Conservation (phyloP, 257 asterid species). For the Parsonsia alboflavescens region DNA sequence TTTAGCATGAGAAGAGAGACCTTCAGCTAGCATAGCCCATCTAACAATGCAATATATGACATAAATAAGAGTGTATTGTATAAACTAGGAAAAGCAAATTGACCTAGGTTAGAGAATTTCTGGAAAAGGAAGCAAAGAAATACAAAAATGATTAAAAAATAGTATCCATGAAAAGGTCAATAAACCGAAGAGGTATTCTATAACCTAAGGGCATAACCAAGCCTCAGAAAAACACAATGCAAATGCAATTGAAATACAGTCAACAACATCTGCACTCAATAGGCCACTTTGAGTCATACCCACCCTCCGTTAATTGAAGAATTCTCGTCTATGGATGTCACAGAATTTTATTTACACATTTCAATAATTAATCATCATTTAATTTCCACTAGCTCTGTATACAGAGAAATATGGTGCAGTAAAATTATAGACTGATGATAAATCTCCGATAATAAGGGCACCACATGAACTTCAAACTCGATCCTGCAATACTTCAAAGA, state of each 20-base stretch:
- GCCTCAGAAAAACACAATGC: neutral
- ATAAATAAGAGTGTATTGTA: neutral
- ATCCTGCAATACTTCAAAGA: neutral
- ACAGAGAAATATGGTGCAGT: conserved; percentile 1
- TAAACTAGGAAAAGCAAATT: neutral
- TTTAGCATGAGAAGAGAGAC: conserved; percentile 2
- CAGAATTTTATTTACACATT: neutral
- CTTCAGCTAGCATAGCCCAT: neutral
- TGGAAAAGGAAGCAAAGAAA: neutral
- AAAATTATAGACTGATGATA: neutral
- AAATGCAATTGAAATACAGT: neutral
- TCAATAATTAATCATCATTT: neutral
- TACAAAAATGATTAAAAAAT: neutral
- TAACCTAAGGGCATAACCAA: neutral
- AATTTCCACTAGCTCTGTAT: neutral
- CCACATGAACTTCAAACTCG: neutral
- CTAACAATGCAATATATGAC: neutral
- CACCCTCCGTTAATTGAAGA: neutral
- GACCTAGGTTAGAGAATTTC: neutral
- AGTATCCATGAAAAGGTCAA: neutral
- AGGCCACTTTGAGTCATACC: neutral
- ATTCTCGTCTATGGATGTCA: neutral
- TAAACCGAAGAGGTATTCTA: neutral
- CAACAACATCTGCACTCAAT: neutral
- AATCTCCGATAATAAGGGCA: neutral